A percentile compares a stretch with the other conserved stretches of the same genome.
Conservation (phyloP, 2,329 filamentous ascomycete species). For the Rutstroemia sydowiana region DNA sequence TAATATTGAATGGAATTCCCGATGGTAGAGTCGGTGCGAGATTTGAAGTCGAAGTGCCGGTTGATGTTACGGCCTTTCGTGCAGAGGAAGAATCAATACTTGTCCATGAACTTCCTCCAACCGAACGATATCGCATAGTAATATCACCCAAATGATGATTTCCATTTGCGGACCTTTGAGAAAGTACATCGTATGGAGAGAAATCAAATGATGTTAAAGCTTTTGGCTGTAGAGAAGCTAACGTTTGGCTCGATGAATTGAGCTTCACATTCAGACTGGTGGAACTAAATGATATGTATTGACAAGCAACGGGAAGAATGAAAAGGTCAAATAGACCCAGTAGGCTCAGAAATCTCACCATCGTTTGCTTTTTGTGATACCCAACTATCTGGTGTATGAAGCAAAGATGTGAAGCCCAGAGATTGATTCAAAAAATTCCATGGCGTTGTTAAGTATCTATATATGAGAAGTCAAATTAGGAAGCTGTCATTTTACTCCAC, state of each 20-base stretch:
- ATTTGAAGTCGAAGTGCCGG: conserved; percentile 33
- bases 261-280: conserved; percentile 36
- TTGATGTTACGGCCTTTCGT: conserved; percentile 29
- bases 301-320: background rate
- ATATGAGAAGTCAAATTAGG: no score
- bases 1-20: conserved; percentile 37
- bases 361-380: no score
- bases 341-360: background rate
- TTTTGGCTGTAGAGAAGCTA: conserved; percentile 39
- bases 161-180: conserved; percentile 40
- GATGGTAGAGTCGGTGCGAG: conserved; percentile 36
- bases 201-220: conserved; percentile 42
- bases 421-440: no score
- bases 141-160: conserved; percentile 54
- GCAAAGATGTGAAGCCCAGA: no score
- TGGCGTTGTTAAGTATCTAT: no score
- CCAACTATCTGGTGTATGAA: no score
- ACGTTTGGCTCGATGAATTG: conserved; percentile 39
- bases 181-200: conserved; percentile 44
- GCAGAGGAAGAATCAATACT: conserved; percentile 39
- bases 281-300: conserved; percentile 13
- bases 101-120: conserved; percentile 36
- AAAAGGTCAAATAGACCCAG: background rate
- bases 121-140: conserved; percentile 45
- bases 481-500: no score